Evolutionary conservation across 2,329 filamentous ascomycete genomes (phyloP).

Genomic region (Chaetomiaceae sp.): DNA sequence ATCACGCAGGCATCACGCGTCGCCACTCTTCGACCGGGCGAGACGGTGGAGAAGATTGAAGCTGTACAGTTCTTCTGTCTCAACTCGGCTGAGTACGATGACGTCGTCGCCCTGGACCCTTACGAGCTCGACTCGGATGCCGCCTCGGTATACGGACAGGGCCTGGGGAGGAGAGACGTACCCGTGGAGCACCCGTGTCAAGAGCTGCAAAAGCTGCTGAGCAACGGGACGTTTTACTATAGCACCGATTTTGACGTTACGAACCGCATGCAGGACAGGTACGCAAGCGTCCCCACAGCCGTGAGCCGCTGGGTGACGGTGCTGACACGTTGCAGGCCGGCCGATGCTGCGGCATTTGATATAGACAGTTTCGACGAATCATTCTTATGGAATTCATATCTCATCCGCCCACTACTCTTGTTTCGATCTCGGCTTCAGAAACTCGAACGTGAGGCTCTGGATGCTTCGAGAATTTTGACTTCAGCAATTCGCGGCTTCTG

Average conservation of each 20-base stretch:
- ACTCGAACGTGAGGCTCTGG: constrained; percentile 70
- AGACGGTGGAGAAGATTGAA: constrained; percentile 82
- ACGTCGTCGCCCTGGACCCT: constrained; percentile 55
- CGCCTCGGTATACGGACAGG: constrained; percentile 43
- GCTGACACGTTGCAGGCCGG: constrained; percentile 46
- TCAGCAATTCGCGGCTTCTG: constrained; percentile 93
- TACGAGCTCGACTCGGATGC: constrained; percentile 47
- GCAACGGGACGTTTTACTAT: constrained; percentile 95
- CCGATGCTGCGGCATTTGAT: constrained; percentile 73
- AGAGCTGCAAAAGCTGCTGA: constrained; percentile 83
- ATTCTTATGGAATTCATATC: constrained; percentile 97
- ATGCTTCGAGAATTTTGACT: constrained; percentile 80
- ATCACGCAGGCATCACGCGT: constrained; percentile 74
- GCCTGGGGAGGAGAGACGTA: constrained; percentile 59
- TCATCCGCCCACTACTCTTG: constrained; percentile 87
- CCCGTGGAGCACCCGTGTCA: constrained; percentile 81
- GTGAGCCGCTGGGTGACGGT: neutral
- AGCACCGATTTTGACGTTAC: constrained; percentile 98
- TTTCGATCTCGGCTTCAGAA: constrained; percentile 77
- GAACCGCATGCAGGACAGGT: constrained; percentile 85
- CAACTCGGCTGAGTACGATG: constrained; percentile 79
- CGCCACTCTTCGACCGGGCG: constrained; percentile 76
- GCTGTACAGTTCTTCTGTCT: constrained; percentile 90
- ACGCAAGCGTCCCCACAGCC: neutral
- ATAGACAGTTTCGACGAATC: constrained; percentile 89